A percentile compares a stretch with the other conserved stretches of the same genome.
phyloP scores from a whole-genome alignment of 192 early-diverging fungal genomes.

The Coemansia sp. region DNA sequence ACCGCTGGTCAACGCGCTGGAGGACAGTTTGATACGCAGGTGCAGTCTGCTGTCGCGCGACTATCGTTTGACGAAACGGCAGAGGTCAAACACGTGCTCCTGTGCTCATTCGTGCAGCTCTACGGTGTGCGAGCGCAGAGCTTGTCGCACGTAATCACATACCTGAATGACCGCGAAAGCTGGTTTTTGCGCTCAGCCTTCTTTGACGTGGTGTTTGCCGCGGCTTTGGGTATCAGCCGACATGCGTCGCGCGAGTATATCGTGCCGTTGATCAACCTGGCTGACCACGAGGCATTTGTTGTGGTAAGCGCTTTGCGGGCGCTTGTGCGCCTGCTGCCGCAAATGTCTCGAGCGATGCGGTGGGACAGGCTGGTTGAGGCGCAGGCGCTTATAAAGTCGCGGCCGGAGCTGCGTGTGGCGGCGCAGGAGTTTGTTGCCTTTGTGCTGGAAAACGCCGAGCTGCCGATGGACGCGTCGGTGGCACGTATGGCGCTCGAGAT shows the following conservation, averaged over 20 bases:
- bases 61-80: conserved; percentile 80
- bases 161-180: conserved; percentile 87
- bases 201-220: conserved; percentile 89
- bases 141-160: conserved; percentile 93
- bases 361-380: conserved; percentile 50
- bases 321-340: conserved; percentile 64
- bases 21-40: conserved; percentile 56
- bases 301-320: conserved; percentile 85
- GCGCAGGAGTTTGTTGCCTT: conserved; percentile 33
- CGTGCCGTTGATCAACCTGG: conserved; percentile 87
- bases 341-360: conserved; percentile 49
- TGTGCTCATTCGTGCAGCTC: conserved; percentile 55
- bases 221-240: conserved; percentile 83
- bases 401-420: conserved; percentile 20
- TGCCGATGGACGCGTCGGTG: conserved; percentile 24
- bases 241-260: conserved; percentile 90
- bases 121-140: conserved; percentile 45
- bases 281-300: conserved; percentile 90
- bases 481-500: conserved; percentile 35
- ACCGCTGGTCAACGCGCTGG: conserved; percentile 42
- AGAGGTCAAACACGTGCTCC: conserved; percentile 78
- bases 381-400: conserved; percentile 6
- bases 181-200: conserved; percentile 94
- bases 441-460: conserved; percentile 17
- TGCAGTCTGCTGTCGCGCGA: conserved; percentile 72